phyloP scores from a whole-genome alignment of 2,329 filamentous ascomycete species.

The Parasarocladium wereldwijsianum region DNA sequence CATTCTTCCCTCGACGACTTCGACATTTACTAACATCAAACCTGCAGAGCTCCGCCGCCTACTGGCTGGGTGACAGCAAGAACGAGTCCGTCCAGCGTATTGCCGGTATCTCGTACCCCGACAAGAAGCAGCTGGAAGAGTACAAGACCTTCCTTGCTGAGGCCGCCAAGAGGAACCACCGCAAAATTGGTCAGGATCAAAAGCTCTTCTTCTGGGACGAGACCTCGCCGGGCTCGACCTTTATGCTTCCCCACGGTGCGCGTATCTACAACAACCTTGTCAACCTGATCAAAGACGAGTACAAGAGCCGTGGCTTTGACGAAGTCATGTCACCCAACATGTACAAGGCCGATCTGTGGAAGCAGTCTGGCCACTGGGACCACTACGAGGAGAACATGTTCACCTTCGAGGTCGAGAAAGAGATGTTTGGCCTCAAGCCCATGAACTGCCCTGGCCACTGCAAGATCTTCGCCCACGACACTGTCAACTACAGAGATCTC shows the following conservation, averaged over 20 bases:
- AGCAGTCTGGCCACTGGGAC: constrained; percentile 87
- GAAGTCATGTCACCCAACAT: constrained; percentile 92
- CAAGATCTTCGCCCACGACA: constrained; percentile 70
- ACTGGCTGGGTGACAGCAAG: constrained; percentile 85
- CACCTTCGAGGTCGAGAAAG: constrained; percentile 64
- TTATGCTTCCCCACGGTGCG: constrained; percentile 85
- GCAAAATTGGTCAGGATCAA: constrained; percentile 86
- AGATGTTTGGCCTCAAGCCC: constrained; percentile 60
- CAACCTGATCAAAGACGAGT: constrained; percentile 69
- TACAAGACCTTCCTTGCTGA: constrained; percentile 94
- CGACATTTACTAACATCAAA: not conserved
- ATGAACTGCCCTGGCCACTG: constrained; percentile 99
- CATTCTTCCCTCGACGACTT: too few relatives aligned
- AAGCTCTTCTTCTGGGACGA: constrained; percentile 97
- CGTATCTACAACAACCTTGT: constrained; percentile 86
- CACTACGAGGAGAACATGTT: constrained; percentile 81
- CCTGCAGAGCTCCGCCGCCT: constrained; percentile 48
- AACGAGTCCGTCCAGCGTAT: constrained; percentile 95
- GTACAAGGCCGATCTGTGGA: constrained; percentile 89
- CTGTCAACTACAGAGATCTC: constrained; percentile 71
- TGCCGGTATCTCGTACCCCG: constrained; percentile 87
- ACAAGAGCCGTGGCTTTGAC: constrained; percentile 84
- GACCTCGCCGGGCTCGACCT: constrained; percentile 79
- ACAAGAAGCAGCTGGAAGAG: constrained; percentile 88
- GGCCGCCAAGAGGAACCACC: constrained; percentile 92